These are phyloP conservation scores for Trichocladium antarcticum DNA, from an alignment of 495 filamentous ascomycete genomes.

Conservation along the genomic window DNA sequence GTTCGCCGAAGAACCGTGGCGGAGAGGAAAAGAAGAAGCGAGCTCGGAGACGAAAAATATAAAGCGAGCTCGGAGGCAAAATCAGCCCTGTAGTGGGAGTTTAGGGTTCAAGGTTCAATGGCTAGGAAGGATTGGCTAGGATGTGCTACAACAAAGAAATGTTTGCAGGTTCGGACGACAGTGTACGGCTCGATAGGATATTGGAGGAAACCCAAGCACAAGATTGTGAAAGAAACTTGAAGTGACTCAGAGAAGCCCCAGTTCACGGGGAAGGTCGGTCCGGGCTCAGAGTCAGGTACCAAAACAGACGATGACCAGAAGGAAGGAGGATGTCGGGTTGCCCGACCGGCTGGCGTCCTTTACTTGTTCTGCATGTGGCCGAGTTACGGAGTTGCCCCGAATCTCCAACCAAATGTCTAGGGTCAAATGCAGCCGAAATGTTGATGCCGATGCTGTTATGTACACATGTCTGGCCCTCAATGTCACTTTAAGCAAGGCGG, in stretches of 20 bases:
- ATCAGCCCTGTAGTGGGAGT: neutral
- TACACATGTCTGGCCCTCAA: neutral
- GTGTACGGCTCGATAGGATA: neutral
- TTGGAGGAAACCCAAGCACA: neutral
- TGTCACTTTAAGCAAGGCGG: neutral
- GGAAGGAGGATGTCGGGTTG: slow-evolving; percentile 1
- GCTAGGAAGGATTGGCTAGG: neutral
- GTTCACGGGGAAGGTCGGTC: slow-evolving; percentile 9
- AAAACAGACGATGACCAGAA: neutral
- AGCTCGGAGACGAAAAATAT: neutral
- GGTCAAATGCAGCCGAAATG: neutral
- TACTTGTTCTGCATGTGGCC: slow-evolving; percentile 2
- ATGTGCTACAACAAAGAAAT: neutral
- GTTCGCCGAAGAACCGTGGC: neutral
- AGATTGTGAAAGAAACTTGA: neutral
- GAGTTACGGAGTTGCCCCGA: slow-evolving; percentile 1
- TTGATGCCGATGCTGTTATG: too few species aligned
- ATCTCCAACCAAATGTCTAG: neutral
- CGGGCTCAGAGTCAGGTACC: neutral
- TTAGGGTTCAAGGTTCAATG: neutral
- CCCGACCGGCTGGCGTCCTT: neutral
- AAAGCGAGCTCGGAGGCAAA: neutral
- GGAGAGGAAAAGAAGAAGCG: neutral
- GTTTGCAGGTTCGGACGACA: neutral
- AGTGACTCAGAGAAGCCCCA: slow-evolving; percentile 10